These are phyloP conservation scores for Rhynchosporium agropyri DNA, from an alignment of 2,329 filamentous ascomycete genomes.

Conservation along the genomic window DNA sequence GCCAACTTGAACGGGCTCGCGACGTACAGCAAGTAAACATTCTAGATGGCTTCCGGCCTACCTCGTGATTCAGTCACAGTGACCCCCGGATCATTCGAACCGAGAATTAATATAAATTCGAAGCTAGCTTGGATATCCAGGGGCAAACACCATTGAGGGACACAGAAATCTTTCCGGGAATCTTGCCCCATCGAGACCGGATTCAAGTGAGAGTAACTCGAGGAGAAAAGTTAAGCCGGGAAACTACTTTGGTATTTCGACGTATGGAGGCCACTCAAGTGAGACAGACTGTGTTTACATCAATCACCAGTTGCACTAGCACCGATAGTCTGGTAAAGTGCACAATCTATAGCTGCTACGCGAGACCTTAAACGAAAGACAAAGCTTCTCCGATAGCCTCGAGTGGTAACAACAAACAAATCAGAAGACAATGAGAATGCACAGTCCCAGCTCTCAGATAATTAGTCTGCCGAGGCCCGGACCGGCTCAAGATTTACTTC, in stretches of 20 bases:
- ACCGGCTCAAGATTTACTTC: conserved; percentile 7
- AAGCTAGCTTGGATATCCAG: conserved; percentile 10
- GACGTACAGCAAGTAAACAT: conserved; percentile 10
- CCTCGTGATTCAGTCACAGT: background rate
- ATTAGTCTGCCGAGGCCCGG: conserved; percentile 12
- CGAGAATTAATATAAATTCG: conserved; percentile 21
- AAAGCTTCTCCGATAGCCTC: conserved; percentile 4
- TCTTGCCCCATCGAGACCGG: conserved; percentile 7
- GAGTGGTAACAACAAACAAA: background rate
- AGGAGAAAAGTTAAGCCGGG: conserved; percentile 14
- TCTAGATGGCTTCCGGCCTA: background rate
- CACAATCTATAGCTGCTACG: background rate
- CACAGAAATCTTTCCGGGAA: conserved; percentile 16
- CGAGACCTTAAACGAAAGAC: background rate
- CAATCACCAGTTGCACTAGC: background rate
- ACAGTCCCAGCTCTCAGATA: conserved; percentile 7
- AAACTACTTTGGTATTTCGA: background rate
- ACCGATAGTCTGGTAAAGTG: background rate
- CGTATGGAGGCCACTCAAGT: background rate
- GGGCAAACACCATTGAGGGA: conserved; percentile 13
- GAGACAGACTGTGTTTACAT: background rate
- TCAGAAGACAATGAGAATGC: background rate
- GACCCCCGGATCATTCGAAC: conserved; percentile 20
- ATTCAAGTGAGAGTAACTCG: background rate
- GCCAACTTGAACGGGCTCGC: conserved; percentile 14